Evolutionary conservation across 2,329 filamentous ascomycete genomes (phyloP), one percentile per base, ranked within the genome.

Genomic region (Fusarium nanum): DNA sequence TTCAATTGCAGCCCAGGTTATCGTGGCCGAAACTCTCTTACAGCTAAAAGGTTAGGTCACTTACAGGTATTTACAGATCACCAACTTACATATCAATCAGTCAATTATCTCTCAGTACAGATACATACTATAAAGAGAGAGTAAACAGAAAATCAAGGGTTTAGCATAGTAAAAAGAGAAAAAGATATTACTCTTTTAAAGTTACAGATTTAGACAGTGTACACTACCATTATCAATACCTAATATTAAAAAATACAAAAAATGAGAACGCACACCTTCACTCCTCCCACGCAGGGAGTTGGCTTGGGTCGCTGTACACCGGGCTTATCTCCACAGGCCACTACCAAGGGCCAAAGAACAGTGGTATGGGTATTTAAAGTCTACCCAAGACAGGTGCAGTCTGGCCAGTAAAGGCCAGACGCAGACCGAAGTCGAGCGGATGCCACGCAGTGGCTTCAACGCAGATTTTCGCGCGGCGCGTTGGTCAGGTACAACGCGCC

Each of bases 241-340:
- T 2, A 37, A 37, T 18, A 37, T 37, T 23, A 5, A 5, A 25
- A 40, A 30, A 55, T 25, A 14, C 22, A 54, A 62, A 64, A 64
- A 64, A 18, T 50, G 59, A 65, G 62, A 65, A 65, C 30, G 6
- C 20, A 32, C 44, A 34, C 42, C 28, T 48, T n/a, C 20, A 32
- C 58, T 28, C 14, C 25, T 34, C 44, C 49, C 45, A 28, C 45
- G 45, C 44, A 47, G 25, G 45, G 45, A 45, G 45, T 27, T 7
- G 13, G 25, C 18, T 16, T 6, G 25, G 10, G 13, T 27, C 7
- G 34, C 25, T 14, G 3, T 37, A 37, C 18, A 12, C 50, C 8
- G 25, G 22, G 18, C 23, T 41, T 47, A 14, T 41, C 40, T 62
- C 50, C 52, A 53, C 62, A 53, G 60, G 66, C 60, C 66, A 67